Evolutionary conservation across 345 rosid species (phyloP).

Genomic region (thale cress (Arabidopsis thaliana)): TAIR10.1 NC_003070.9:9059501-9060000

Average conservation of each 20-base stretch:
- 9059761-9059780: conserved; percentile 25
- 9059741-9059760: conserved; percentile 4
- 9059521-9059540: conserved; percentile 98
- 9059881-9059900: conserved; percentile 86
- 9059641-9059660: conserved; percentile 97
- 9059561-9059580: conserved; percentile 99
- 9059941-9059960: conserved; percentile 78
- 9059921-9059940: conserved; percentile 75
- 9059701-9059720: conserved; percentile 33
- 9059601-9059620: conserved; percentile 83
- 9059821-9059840: neutral
- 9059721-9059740: neutral
- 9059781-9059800: conserved; percentile 17
- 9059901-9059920: conserved; percentile 97
- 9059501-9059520: conserved; percentile 98
- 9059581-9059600: conserved; percentile 97
- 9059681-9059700: conserved; percentile 78
- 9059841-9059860: neutral
- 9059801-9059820: neutral
- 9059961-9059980: conserved; percentile 92
- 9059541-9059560: conserved; percentile 96
- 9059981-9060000: conserved; percentile 76
- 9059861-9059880: conserved; percentile 71
- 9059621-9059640: conserved; percentile 88
- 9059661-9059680: conserved; percentile 89